Conservation (phyloP, 495 filamentous ascomycete species). For the Penicillium tannophilum region DNA sequence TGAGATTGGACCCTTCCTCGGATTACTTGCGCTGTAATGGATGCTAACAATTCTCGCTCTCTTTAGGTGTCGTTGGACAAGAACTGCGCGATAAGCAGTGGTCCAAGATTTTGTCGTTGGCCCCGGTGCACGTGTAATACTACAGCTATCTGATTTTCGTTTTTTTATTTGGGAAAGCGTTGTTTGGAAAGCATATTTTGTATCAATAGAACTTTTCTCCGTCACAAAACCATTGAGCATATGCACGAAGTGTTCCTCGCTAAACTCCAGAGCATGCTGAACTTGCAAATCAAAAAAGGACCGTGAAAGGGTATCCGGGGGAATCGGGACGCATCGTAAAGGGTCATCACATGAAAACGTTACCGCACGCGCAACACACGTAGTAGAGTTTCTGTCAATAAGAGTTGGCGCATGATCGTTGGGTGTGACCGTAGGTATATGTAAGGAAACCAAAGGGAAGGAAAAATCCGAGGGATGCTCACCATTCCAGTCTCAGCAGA, state of each 20-base stretch:
- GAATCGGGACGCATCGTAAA: constrained; percentile 26
- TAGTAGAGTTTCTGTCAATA: constrained; percentile 86
- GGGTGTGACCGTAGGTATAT: background rate
- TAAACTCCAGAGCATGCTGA: constrained; percentile 17
- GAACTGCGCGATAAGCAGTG: constrained; percentile 88
- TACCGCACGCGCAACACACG: constrained; percentile 90
- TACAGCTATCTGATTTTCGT: constrained; percentile 22
- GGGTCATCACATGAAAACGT: constrained; percentile 69
- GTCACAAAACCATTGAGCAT: background rate
- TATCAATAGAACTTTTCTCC: constrained; percentile 14
- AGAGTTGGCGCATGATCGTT: background rate
- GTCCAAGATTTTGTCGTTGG: constrained; percentile 97
- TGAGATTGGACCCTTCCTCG: constrained; percentile 33
- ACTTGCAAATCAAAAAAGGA: constrained; percentile 18
- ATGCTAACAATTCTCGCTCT: constrained; percentile 23
- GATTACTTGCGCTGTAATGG: background rate
- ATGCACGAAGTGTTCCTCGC: constrained; percentile 4
- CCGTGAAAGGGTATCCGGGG: constrained; percentile 40
- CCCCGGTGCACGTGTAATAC: constrained; percentile 84
- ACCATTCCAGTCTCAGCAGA: constrained; percentile 98
- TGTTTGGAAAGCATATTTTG: constrained; percentile 24
- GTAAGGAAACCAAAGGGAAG: background rate
- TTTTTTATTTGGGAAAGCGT: constrained; percentile 32
- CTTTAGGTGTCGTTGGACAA: constrained; percentile 73
- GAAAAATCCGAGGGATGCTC: constrained; percentile 33